These are phyloP conservation scores for Avena eriantha DNA, from an alignment of 176 grass and related monocot genomes.

Conservation along the genomic window DNA sequence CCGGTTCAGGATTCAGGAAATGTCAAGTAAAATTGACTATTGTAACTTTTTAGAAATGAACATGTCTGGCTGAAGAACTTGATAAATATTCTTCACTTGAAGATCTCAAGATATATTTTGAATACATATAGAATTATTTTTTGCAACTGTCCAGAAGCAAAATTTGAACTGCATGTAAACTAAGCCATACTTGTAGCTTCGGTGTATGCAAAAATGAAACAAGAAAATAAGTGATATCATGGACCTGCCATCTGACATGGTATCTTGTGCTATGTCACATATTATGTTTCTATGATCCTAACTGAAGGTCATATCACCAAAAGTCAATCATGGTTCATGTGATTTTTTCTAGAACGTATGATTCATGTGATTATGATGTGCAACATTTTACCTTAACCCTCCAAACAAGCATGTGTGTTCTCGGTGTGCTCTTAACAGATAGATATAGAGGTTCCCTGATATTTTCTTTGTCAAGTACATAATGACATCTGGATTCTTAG, in stretches of 20 bases:
- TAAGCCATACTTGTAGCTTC: slow-evolving; percentile 2
- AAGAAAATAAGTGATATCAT: neutral
- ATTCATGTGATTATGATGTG: slow-evolving; percentile 31
- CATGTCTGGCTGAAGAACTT: neutral
- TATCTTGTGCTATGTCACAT: slow-evolving; percentile 13
- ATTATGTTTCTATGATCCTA: neutral
- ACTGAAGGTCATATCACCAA: neutral
- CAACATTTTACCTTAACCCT: neutral
- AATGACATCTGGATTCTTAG: slow-evolving; percentile 23
- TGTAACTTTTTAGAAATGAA: neutral
- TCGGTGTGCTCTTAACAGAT: neutral
- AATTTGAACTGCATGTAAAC: slow-evolving; percentile 21
- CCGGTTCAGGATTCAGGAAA: slow-evolving; percentile 13
- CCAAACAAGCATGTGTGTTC: neutral
- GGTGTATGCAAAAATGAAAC: slow-evolving; percentile 6
- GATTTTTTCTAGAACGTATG: neutral
- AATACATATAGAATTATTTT: slow-evolving; percentile 14
- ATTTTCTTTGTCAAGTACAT: neutral
- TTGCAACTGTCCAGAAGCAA: neutral
- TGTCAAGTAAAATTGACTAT: neutral
- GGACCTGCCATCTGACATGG: neutral
- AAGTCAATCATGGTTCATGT: slow-evolving; percentile 1
- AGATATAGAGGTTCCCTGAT: neutral
- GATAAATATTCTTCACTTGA: slow-evolving; percentile 13
- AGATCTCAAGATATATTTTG: slow-evolving; percentile 8